These are phyloP conservation scores for Ceratobasidium sp. DNA, from an alignment of 1,284 basidiomycete genomes.

Conservation along the genomic window DNA sequence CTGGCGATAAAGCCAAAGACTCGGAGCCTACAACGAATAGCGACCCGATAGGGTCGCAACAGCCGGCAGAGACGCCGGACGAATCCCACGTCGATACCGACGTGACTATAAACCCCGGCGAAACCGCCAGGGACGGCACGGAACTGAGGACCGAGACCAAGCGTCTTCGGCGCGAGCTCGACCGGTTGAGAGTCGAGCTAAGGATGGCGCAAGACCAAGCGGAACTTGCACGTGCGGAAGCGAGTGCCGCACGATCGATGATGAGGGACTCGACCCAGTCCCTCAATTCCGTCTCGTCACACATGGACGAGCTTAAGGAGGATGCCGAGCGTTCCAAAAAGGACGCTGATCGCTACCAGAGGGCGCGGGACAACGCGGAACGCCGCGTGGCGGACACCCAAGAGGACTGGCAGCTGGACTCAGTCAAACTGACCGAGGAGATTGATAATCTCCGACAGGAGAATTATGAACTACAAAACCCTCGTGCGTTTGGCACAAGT, in stretches of 20 bases:
- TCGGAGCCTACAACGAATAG: constrained; percentile 1
- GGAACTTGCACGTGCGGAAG: neutral
- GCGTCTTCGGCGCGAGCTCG: neutral
- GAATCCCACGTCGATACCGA: neutral
- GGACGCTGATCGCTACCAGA: neutral
- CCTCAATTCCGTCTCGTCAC: too few relatives aligned
- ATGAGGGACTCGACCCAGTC: neutral
- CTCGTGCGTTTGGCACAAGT: too few relatives aligned
- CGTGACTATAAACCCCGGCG: neutral
- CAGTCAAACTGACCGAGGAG: neutral
- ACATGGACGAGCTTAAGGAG: neutral
- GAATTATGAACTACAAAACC: too few relatives aligned
- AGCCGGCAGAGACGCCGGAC: neutral
- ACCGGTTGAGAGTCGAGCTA: neutral
- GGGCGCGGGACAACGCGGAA: neutral
- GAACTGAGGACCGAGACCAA: neutral
- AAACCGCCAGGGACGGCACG: neutral
- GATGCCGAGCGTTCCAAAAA: neutral
- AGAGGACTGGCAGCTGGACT: neutral
- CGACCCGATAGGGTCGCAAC: neutral
- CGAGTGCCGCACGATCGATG: neutral
- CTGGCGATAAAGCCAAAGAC: neutral
- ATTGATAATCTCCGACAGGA: neutral
- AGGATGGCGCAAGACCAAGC: neutral
- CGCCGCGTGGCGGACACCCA: neutral